phyloP scores from a whole-genome alignment of 805 yeast species.

The Metschnikowia lachancei region DNA sequence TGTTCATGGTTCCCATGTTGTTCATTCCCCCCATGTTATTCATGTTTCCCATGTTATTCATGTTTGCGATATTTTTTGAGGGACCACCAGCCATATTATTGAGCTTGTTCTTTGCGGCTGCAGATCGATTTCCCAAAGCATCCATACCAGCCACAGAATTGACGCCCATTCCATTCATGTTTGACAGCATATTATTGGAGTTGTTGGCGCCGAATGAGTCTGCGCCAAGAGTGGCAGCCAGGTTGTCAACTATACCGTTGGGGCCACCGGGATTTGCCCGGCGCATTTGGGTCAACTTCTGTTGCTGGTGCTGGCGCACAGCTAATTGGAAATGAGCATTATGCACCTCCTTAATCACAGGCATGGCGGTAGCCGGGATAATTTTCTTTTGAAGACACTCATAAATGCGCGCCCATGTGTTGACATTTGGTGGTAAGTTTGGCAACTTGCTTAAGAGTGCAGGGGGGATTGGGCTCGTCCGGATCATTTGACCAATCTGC shows the following conservation, averaged over 20 bases:
- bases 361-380: slow-evolving; percentile 56
- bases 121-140: neutral
- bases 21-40: slow-evolving; percentile 11
- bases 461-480: slow-evolving; percentile 70
- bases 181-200: neutral
- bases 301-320: slow-evolving; percentile 48
- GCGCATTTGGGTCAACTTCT: slow-evolving; percentile 26
- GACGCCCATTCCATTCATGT: neutral
- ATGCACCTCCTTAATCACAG: slow-evolving; percentile 63
- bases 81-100: slow-evolving; percentile 3
- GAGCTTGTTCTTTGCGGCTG: slow-evolving; percentile 5
- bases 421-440: slow-evolving; percentile 70
- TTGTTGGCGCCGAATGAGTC: slow-evolving; percentile 8
- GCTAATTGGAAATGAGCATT: slow-evolving; percentile 61
- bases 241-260: slow-evolving; percentile 1
- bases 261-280: slow-evolving; percentile 10
- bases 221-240: neutral
- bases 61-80: slow-evolving; percentile 9
- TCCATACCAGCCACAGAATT: neutral
- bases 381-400: slow-evolving; percentile 58
- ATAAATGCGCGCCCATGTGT: slow-evolving; percentile 78
- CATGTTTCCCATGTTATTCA: slow-evolving; percentile 7
- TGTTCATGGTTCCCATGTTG: slow-evolving; percentile 5
- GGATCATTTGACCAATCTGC: slow-evolving; percentile 44
- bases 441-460: slow-evolving; percentile 65